A percentile compares a stretch with the other conserved stretches of the same genome.
phyloP scores from a whole-genome alignment of 83 land plant species.

The Thuja plicata region DNA sequence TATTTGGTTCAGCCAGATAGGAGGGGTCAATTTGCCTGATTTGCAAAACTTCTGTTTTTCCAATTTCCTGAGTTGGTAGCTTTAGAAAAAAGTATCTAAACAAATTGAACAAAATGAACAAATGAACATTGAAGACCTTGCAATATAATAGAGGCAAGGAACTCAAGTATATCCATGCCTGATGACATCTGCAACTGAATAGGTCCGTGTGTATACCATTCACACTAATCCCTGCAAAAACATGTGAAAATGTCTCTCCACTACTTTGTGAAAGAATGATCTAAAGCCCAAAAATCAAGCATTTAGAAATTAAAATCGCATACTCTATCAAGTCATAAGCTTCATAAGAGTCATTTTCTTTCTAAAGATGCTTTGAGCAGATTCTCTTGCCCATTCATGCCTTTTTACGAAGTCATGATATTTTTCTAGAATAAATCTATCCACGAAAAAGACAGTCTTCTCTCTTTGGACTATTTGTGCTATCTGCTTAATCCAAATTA shows the following conservation, averaged over 20 bases:
- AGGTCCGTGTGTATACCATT: not conserved
- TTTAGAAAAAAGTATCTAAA: not conserved
- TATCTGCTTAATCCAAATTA: not conserved
- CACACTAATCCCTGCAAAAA: not conserved
- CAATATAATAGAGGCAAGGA: not conserved
- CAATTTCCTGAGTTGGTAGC: not conserved
- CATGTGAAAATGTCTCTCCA: not conserved
- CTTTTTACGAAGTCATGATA: not conserved
- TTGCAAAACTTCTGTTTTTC: not conserved
- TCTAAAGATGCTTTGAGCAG: not conserved
- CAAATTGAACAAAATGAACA: not conserved
- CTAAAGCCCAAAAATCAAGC: not conserved
- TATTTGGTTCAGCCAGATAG: not conserved
- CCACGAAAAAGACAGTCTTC: not conserved
- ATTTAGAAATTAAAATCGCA: not conserved
- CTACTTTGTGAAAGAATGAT: not conserved
- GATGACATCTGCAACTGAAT: not conserved
- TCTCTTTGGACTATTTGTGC: too few species aligned
- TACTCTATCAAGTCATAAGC: not conserved
- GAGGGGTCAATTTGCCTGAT: not conserved
- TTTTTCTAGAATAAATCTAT: not conserved
- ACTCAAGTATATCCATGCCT: not conserved
- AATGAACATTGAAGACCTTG: not conserved
- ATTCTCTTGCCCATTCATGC: not conserved
- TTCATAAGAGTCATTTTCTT: too few species aligned